Evolutionary conservation across 1,139 yeast species (phyloP), one percentile per base, ranked within the genome.

Genomic region (Suhomyces kunorum): DNA sequence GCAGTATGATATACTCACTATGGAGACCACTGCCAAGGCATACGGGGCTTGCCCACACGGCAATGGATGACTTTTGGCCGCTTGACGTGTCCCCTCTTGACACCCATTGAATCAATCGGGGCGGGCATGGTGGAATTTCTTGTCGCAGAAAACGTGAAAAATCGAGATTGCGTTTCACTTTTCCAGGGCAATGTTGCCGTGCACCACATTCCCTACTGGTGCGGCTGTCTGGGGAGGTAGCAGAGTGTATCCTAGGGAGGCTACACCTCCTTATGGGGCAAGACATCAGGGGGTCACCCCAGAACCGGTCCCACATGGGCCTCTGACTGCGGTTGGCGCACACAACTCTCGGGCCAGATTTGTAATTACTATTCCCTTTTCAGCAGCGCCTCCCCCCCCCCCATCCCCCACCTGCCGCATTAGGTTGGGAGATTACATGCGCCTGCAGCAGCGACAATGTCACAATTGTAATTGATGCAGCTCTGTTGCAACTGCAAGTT

Each of bases 361-460:
- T n/a, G 22, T 17, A 32, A 26, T 32, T 19, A 32, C 17, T 13
- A 16, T 32, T n/a, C 36, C 30, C 14, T 20, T 32, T 32, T 32
- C 22, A 32, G 36, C n/a, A 25, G 26, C 6, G 24, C 8, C 22
- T 20, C n/a, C 24, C 8, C n/a, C 11, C 9, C 11, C 24, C 11
- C 11, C n/a, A 11, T 11, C 16, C 24, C 29, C 29, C 29, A 27
- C 29, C 16, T 27, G 12, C 29, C 29, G n/a, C 8, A 27, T 27
- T 19, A 9, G 22, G 32, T 17, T 11, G 8, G 22, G 24, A 18
- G n/a, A 29, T 29, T 29, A 22, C 5, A 11, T 28, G 32, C 32
- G 11, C 18, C 15, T 28, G 32, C 32, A 28, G 30, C 14, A 14
- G 30, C 6, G 4, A 8, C 14, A 7, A 16, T 25, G 15, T n/a